Evolutionary conservation across 352 stramenopile genomes (phyloP), one percentile per base, ranked within the genome.

Genomic region (Sclerospora graminicola): DNA sequence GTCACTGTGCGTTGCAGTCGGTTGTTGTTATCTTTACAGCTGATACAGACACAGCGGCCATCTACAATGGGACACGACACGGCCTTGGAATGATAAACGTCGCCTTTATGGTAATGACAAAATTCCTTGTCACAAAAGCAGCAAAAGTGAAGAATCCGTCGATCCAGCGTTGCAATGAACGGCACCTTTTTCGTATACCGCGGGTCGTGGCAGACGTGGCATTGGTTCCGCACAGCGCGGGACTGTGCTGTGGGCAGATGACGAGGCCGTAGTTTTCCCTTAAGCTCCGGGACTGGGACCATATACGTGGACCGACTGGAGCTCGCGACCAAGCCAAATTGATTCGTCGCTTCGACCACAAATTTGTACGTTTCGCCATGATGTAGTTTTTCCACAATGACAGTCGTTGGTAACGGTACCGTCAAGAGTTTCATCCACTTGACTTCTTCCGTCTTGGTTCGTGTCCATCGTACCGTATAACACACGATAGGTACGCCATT

Each of bases 361-460:
- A 91, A 80, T 40, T 87, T 88, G 64, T 89, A 91, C 29, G 80
- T 91, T 44, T 89, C 77, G 6, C 80, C 80, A 28, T 88, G 75
- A 27, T 66, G 46, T 19, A 91, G 45, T 16, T 87, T 78, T 11
- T 81, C 58, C 30, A 89, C 54, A 0, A 39, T 57, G 31, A 83
- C 74, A 5, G 49, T 70, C 1, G 71, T 85, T 1, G 80, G 78
- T n/a, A 89, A 51, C 9, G 76, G 76, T 3, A 86, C 48, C 4
- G 73, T 60, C 2, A 84, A 58, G 29, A 91, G 45, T 40, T 88
- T 88, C 32, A 87, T 54, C 63, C 75, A 91, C 50, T 84, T 82
- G 4, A 80, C 56, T 37, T 85, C 77, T 44, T 88, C 78, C 1
- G 64, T 89, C 51, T 83, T 84, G 5, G 69, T 67, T 3, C 70